Evolutionary conservation across 495 filamentous ascomycete species (phyloP).

Genomic region (Tuber melanosporum): DNA sequence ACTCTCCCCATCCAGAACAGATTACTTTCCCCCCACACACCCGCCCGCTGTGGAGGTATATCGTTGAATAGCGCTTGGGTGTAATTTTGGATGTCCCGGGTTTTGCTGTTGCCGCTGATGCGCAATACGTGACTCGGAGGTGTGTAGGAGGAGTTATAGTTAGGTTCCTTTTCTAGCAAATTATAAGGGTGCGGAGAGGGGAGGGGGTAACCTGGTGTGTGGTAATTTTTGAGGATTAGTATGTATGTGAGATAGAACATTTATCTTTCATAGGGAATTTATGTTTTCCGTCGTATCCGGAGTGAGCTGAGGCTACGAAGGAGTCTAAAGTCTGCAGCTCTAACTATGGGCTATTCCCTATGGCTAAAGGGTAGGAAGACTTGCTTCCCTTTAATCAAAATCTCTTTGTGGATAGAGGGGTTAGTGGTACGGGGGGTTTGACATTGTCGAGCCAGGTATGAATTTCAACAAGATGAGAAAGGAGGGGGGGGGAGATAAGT

Average conservation of each 20-base stretch:
- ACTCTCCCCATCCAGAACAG: too few relatives aligned
- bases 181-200: not conserved
- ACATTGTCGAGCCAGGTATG: too few relatives aligned
- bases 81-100: not conserved
- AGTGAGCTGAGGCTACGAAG: not conserved
- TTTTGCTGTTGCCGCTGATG: not conserved
- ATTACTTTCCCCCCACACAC: too few relatives aligned
- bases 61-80: not conserved
- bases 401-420: too few relatives aligned
- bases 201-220: not conserved
- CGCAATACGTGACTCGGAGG: not conserved
- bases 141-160: not conserved
- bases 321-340: not conserved
- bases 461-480: too few relatives aligned
- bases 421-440: too few relatives aligned
- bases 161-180: not conserved
- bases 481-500: too few relatives aligned
- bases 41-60: too few relatives aligned
- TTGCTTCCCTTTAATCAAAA: too few relatives aligned
- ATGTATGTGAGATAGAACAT: not conserved
- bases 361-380: not conserved
- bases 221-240: not conserved
- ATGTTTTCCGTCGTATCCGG: not conserved
- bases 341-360: not conserved
- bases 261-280: not conserved